Evolutionary conservation across 2,329 filamentous ascomycete species (phyloP).

Genomic region (Westerdykella aurantiaca): DNA sequence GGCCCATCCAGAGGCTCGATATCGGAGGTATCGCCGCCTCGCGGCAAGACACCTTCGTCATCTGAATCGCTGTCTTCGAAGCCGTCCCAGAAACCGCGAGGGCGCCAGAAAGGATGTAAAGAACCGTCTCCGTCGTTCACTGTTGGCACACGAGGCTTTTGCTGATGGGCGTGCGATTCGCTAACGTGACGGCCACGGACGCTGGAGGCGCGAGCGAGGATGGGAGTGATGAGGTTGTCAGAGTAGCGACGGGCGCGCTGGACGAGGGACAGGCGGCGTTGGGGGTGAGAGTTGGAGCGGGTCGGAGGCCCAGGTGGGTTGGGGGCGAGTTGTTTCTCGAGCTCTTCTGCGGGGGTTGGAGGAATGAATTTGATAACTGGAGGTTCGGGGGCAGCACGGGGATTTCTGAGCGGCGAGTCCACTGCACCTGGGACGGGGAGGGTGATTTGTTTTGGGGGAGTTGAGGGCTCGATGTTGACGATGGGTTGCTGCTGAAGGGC

Average conservation of each 20-base stretch:
- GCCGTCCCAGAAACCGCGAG: constrained; percentile 58
- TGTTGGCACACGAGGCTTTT: constrained; percentile 21
- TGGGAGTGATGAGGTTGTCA: constrained; percentile 39
- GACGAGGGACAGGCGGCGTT: constrained; percentile 37
- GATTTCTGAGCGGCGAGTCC: constrained; percentile 56
- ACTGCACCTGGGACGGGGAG: constrained; percentile 29
- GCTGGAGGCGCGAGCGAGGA: constrained; percentile 31
- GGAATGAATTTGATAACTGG: constrained; percentile 53
- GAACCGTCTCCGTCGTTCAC: constrained; percentile 40
- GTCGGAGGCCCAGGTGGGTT: constrained; percentile 19
- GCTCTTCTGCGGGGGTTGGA: constrained; percentile 47
- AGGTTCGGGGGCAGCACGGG: constrained; percentile 52
- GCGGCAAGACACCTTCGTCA: constrained; percentile 36
- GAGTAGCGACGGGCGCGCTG: constrained; percentile 44
- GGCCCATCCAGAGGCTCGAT: constrained; percentile 21
- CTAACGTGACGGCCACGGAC: constrained; percentile 18
- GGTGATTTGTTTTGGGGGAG: constrained; percentile 30
- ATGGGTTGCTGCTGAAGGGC: constrained; percentile 18
- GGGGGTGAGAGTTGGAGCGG: constrained; percentile 31
- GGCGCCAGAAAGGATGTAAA: constrained; percentile 58
- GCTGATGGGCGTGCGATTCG: constrained; percentile 15
- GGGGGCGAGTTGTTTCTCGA: constrained; percentile 38
- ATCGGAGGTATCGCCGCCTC: constrained; percentile 44
- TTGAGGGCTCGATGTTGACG: constrained; percentile 32
- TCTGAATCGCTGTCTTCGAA: constrained; percentile 40